Conservation (phyloP, 768 basidiomycete species). For the Grammothele lineata region DNA sequence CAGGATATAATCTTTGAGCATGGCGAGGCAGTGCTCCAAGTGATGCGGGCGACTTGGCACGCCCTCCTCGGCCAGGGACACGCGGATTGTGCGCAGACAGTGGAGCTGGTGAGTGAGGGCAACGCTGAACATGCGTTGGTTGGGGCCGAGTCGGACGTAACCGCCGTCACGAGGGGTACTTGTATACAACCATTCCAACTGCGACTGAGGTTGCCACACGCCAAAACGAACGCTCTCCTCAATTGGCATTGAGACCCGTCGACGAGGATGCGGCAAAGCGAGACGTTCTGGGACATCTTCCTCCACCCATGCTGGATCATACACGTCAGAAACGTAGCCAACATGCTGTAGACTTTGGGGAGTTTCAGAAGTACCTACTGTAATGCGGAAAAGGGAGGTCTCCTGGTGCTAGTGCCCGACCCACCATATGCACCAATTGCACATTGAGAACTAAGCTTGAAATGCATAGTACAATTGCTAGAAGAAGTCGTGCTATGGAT, state of each 20-base stretch:
- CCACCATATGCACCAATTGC: no score
- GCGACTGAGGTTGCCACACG: background rate
- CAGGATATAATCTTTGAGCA: conserved; percentile 8
- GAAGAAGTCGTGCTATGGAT: no score
- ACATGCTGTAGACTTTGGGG: no score
- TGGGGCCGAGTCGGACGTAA: conserved; percentile 24
- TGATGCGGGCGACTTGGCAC: background rate
- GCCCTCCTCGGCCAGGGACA: conserved; percentile 14
- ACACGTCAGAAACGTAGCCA: no score
- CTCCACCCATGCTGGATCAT: conserved; percentile 8
- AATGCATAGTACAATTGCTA: no score
- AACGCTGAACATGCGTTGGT: conserved; percentile 23
- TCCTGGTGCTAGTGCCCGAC: no score
- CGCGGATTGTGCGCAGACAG: conserved; percentile 24
- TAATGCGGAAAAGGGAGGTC: no score
- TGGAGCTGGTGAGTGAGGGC: conserved; percentile 20
- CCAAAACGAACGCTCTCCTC: conserved; percentile 6
- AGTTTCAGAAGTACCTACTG: no score
- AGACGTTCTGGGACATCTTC: conserved; percentile 8
- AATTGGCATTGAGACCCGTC: conserved; percentile 1
- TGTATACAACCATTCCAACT: conserved; percentile 5
- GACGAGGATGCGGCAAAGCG: background rate
- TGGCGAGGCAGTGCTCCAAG: conserved; percentile 9
- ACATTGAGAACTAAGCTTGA: no score
- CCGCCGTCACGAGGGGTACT: conserved; percentile 10